Conservation (phyloP, 2,329 filamentous ascomycete species). For the Pyricularia sp. region DNA sequence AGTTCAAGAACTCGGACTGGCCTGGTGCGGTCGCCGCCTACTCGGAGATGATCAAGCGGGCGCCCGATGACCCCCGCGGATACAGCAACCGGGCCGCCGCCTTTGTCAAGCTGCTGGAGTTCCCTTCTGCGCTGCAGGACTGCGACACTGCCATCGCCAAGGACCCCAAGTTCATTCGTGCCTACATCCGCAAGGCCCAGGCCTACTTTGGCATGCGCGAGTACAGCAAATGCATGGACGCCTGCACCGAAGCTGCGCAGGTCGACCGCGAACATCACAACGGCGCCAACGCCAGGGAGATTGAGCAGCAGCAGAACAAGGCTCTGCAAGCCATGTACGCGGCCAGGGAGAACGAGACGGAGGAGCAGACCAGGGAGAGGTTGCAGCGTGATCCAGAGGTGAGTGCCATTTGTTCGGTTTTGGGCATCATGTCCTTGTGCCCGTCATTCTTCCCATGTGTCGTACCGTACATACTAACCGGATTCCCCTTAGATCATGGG, state of each 20-base stretch:
- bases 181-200: slow-evolving; percentile 93
- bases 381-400: slow-evolving; percentile 86
- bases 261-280: slow-evolving; percentile 57
- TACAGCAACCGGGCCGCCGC: slow-evolving; percentile 97
- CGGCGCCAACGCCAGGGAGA: slow-evolving; percentile 76
- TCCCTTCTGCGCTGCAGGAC: slow-evolving; percentile 86
- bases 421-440: not conserved
- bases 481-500: slow-evolving; percentile 52
- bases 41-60: slow-evolving; percentile 91
- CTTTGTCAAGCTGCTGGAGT: slow-evolving; percentile 91
- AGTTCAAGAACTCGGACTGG: slow-evolving; percentile 96
- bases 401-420: slow-evolving; percentile 21
- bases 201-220: slow-evolving; percentile 96
- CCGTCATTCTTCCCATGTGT: not conserved
- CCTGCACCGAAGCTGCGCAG: slow-evolving; percentile 61
- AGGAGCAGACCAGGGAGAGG: slow-evolving; percentile 87
- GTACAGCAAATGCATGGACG: slow-evolving; percentile 88
- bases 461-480: not conserved
- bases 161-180: slow-evolving; percentile 84
- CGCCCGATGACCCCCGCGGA: slow-evolving; percentile 80
- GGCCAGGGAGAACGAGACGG: slow-evolving; percentile 83
- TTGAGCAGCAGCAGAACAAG: slow-evolving; percentile 89
- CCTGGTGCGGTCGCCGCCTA: slow-evolving; percentile 90
- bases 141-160: slow-evolving; percentile 85
- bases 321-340: slow-evolving; percentile 81